Conservation (phyloP, 2,329 filamentous ascomycete species). For the Ophiocordyceps polyrhachis-furcata region DNA sequence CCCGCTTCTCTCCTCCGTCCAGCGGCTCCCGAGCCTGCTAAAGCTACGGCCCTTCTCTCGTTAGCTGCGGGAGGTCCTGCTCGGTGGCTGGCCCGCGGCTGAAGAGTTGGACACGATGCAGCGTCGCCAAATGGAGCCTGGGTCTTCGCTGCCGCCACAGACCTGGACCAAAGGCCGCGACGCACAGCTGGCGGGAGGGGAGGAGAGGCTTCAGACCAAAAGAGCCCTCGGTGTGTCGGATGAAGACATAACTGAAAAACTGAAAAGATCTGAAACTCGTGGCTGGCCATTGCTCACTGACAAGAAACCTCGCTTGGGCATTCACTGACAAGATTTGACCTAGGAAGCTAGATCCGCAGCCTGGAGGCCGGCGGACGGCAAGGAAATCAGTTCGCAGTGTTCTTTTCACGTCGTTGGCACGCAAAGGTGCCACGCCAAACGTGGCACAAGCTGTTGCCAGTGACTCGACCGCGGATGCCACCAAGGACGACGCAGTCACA, state of each 20-base stretch:
- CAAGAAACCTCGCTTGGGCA: background rate
- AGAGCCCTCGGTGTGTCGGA: constrained; percentile 29
- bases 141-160: constrained; percentile 23
- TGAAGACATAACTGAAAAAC: constrained; percentile 36
- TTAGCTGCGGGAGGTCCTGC: background rate
- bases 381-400: background rate
- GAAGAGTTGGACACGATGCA: background rate
- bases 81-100: constrained; percentile 1
- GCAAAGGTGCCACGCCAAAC: background rate
- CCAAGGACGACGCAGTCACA: background rate
- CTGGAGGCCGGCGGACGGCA: background rate
- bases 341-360: background rate
- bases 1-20: background rate
- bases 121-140: constrained; percentile 33
- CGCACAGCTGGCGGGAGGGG: constrained; percentile 19
- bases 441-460: background rate
- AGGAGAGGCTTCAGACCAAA: constrained; percentile 9
- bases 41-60: constrained; percentile 1
- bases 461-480: background rate
- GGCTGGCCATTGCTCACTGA: background rate
- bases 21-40: background rate
- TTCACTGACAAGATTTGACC: background rate
- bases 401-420: background rate
- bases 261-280: constrained; percentile 56
- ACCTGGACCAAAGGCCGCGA: constrained; percentile 41